Evolutionary conservation across 306 rosid species (phyloP).

Genomic region (Malus asiatica): DNA sequence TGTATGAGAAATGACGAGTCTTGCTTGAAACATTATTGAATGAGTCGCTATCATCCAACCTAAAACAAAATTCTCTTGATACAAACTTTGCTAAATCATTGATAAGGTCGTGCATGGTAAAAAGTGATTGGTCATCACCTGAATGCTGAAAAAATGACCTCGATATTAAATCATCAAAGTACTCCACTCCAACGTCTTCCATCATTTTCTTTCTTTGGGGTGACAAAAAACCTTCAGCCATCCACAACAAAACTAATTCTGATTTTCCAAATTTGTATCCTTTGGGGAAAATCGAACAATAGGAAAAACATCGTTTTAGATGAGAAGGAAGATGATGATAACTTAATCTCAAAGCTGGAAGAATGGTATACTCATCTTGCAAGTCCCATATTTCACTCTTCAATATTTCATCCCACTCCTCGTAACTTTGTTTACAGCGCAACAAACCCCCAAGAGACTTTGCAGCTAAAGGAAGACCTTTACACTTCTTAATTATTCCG

Average conservation of each 20-base stretch:
- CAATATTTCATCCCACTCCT: not conserved
- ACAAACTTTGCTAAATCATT: not conserved
- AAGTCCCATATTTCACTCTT: not conserved
- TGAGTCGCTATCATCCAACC: not conserved
- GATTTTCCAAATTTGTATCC: slow-evolving; percentile 6
- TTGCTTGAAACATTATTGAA: not conserved
- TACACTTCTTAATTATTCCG: slow-evolving; percentile 1
- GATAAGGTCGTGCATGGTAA: not conserved
- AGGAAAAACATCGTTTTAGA: slow-evolving; percentile 13
- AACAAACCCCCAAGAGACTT: not conserved
- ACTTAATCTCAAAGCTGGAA: not conserved
- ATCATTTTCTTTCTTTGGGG: not conserved
- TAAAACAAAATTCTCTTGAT: not conserved
- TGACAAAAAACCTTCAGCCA: slow-evolving; percentile 24
- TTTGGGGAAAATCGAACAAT: slow-evolving; percentile 21
- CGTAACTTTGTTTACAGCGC: not conserved
- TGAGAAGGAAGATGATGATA: slow-evolving; percentile 9
- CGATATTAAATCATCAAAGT: slow-evolving; percentile 19
- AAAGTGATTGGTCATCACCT: not conserved
- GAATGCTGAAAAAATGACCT: slow-evolving; percentile 21
- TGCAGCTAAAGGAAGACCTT: slow-evolving; percentile 1
- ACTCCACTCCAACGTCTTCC: slow-evolving; percentile 11
- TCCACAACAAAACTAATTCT: slow-evolving; percentile 23
- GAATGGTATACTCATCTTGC: not conserved
- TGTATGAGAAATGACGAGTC: not conserved